Evolutionary conservation across 2,329 filamentous ascomycete genomes (phyloP).

Genomic region (Cryphonectria carpinicola): DNA sequence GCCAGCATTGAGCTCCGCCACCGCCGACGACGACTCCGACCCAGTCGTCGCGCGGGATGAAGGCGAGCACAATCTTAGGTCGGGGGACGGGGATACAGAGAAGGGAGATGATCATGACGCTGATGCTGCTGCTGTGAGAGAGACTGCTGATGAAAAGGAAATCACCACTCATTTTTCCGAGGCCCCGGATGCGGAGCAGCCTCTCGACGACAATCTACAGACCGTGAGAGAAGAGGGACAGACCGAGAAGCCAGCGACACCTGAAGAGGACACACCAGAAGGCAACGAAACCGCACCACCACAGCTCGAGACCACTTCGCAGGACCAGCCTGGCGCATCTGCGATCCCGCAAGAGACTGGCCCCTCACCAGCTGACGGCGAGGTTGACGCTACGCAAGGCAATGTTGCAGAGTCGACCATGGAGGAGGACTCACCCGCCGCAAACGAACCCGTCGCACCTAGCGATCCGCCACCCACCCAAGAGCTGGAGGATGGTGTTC

Average conservation of each 20-base stretch:
- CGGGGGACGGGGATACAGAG: conserved; percentile 21
- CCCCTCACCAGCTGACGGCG: background rate
- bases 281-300: conserved; percentile 1
- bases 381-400: background rate
- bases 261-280: conserved; percentile 4
- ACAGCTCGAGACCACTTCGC: background rate
- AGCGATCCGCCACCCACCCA: background rate
- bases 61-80: conserved; percentile 22
- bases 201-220: background rate
- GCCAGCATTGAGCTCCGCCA: conserved; percentile 24
- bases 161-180: conserved; percentile 13
- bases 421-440: background rate
- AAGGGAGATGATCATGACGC: conserved; percentile 25
- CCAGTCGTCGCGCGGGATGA: conserved; percentile 26
- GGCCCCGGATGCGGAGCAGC: conserved; percentile 6
- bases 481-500: background rate
- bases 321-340: background rate
- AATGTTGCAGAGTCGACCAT: background rate
- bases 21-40: conserved; percentile 23
- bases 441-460: background rate
- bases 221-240: conserved; percentile 1
- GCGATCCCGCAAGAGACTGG: background rate
- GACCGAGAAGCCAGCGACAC: background rate
- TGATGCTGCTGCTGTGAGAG: conserved; percentile 24
- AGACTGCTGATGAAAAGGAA: conserved; percentile 27